A percentile compares a stretch with the other conserved stretches of the same genome.
Conservation (phyloP, 805 yeast species). For the Wickerhamiella occidentalis region DNA sequence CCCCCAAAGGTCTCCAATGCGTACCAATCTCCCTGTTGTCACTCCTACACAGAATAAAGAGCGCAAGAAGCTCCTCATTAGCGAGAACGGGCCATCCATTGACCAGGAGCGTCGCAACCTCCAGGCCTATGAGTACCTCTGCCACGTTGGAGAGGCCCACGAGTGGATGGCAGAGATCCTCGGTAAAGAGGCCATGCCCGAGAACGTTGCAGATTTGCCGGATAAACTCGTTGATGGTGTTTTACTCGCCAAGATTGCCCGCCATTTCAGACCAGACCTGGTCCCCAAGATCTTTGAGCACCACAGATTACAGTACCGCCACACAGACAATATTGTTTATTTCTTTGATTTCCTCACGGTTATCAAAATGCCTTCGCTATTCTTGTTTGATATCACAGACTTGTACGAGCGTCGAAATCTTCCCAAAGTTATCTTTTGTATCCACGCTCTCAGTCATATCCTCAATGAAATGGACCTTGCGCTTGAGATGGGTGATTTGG, state of each 20-base stretch:
- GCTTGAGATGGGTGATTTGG: slow-evolving; percentile 50
- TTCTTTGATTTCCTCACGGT: slow-evolving; percentile 58
- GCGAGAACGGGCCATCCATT: slow-evolving; percentile 20
- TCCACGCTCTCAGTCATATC: slow-evolving; percentile 76
- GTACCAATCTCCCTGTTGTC: slow-evolving; percentile 6
- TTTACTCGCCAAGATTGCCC: slow-evolving; percentile 64
- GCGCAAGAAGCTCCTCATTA: slow-evolving; percentile 10
- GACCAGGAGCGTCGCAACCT: slow-evolving; percentile 33
- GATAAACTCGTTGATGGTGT: slow-evolving; percentile 75
- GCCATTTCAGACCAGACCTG: slow-evolving; percentile 53
- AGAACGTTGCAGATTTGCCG: slow-evolving; percentile 43
- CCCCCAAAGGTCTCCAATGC: slow-evolving; percentile 22
- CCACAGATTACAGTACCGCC: slow-evolving; percentile 66
- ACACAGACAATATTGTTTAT: slow-evolving; percentile 81
- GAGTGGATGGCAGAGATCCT: slow-evolving; percentile 62
- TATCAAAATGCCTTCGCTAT: slow-evolving; percentile 72
- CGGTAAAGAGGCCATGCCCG: slow-evolving; percentile 39
- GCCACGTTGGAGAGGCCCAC: slow-evolving; percentile 72
- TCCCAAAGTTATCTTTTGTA: slow-evolving; percentile 86
- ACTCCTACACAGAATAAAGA: slow-evolving; percentile 10
- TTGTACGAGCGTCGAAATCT: slow-evolving; percentile 82
- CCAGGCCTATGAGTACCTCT: slow-evolving; percentile 63
- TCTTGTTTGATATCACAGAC: slow-evolving; percentile 84
- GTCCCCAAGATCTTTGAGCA: slow-evolving; percentile 44
- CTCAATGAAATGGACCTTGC: slow-evolving; percentile 45